phyloP scores from a whole-genome alignment of 352 stramenopile genomes.

The Pythium monospermum region DNA sequence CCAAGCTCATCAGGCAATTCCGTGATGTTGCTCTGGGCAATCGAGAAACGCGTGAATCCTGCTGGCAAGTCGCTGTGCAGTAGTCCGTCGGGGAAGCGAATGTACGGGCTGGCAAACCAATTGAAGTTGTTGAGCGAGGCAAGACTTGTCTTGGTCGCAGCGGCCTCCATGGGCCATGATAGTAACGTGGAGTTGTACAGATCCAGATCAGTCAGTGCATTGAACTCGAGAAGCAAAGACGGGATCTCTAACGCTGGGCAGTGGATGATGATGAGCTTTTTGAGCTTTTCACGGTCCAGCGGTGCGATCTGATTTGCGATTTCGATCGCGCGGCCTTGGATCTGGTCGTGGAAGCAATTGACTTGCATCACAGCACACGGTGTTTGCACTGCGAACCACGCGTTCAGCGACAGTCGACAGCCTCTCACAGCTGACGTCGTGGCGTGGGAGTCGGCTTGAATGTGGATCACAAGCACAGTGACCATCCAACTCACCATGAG shows the following conservation, averaged over 20 bases:
- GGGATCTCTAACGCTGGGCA: constrained; percentile 15
- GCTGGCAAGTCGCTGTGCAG: constrained; percentile 5
- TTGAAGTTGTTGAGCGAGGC: constrained; percentile 10
- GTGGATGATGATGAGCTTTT: constrained; percentile 20
- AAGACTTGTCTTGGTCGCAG: constrained; percentile 4
- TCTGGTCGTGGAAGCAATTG: constrained; percentile 11
- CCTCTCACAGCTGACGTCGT: neutral
- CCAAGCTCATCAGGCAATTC: constrained; percentile 15
- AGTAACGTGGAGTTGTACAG: constrained; percentile 20
- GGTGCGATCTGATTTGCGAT: neutral
- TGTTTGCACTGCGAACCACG: constrained; percentile 2
- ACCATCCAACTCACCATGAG: too few species aligned
- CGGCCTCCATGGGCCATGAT: constrained; percentile 8
- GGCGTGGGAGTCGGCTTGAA: neutral
- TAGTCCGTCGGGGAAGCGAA: constrained; percentile 5
- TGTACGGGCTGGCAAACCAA: constrained; percentile 6
- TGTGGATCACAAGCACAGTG: constrained; percentile 1
- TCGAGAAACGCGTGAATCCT: constrained; percentile 9
- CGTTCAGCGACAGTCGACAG: constrained; percentile 7
- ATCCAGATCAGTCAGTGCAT: constrained; percentile 5
- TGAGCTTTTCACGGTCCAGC: constrained; percentile 5
- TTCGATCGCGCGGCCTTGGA: neutral
- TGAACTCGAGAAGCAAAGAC: constrained; percentile 5
- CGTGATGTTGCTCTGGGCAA: constrained; percentile 13
- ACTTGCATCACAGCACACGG: constrained; percentile 21